Percentiles rank a stretch among this genome's conserved stretches.
These are phyloP conservation scores for Elsinoe necatrix DNA, from an alignment of 2,329 filamentous ascomycete species.

Conservation along the genomic window DNA sequence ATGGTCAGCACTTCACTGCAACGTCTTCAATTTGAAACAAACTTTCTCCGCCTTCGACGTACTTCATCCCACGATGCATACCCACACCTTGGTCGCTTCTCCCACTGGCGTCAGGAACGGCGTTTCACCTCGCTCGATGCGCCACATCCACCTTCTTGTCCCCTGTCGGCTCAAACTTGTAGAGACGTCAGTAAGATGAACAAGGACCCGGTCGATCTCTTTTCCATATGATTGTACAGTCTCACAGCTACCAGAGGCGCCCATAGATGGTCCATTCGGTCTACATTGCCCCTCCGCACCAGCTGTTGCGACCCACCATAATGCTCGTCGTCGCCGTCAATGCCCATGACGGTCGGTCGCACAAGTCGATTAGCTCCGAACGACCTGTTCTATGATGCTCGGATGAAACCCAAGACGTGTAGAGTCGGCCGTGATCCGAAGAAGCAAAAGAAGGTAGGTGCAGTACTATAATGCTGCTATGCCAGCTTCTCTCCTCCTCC, in stretches of 20 bases:
- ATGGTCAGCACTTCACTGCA: background rate
- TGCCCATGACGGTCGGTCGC: constrained; percentile 2
- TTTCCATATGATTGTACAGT: constrained; percentile 9
- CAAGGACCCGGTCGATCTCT: background rate
- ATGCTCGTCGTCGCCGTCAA: background rate
- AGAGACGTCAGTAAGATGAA: constrained; percentile 14
- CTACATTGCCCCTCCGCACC: constrained; percentile 3
- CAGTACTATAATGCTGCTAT: constrained; percentile 15
- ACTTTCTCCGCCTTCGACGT: constrained; percentile 16
- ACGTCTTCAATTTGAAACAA: constrained; percentile 15
- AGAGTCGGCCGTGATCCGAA: constrained; percentile 9
- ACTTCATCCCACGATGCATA: constrained; percentile 9
- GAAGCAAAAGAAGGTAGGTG: background rate
- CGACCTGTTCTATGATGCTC: constrained; percentile 5
- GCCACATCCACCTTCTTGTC: background rate
- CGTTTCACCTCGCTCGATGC: constrained; percentile 5
- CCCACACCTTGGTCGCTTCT: background rate
- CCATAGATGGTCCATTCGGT: constrained; percentile 6
- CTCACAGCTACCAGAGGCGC: constrained; percentile 5
- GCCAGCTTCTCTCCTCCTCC: background rate
- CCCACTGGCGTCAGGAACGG: constrained; percentile 6
- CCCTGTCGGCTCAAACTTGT: constrained; percentile 7
- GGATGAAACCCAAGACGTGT: constrained; percentile 6
- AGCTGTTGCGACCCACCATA: background rate
- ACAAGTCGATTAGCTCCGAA: constrained; percentile 7